Base-by-base conservation (phyloP, 345 rosid genomes). In the Draba incana region DNA sequence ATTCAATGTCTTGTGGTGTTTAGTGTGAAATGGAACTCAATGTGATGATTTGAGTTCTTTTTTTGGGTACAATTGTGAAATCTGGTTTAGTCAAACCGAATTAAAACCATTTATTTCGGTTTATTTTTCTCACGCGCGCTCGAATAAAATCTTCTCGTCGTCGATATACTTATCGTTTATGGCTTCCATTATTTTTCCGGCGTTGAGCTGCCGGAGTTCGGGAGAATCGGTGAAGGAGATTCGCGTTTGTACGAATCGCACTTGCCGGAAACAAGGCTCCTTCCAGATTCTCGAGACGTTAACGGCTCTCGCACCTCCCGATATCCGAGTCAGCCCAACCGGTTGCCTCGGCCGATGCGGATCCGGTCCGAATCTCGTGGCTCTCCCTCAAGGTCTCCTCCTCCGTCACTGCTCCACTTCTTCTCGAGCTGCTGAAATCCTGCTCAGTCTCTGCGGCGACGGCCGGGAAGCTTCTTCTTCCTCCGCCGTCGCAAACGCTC, bases 261-360 rank as follows among this genome's bases (percentile, higher is more conserved):
- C 83, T 4, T 82, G 98, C 78, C 85, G 97, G 4, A 78, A 72
- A 60, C 96, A 92, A 75, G 96, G 97, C 68, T 90, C 98, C 0
- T 62, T 82, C 43, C 84, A 86, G 62, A 88, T 82, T 25, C 82
- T 92, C 3, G 84, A 88, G 44, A 72, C 84, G 10, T 75, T 92
- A 16, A 74, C 82, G 12, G 81, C 77, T 68, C 82, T 90, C 38
- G 84, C 96, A 3, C 97, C 92, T 25, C 84, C 97, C 6, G 23
- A 61, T 1, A 77, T 92, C 76, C 43, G 76, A 43, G 90, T 92
- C 68, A 84, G 70, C 59, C 50, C 88, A 48, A 76, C 88, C 77
- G 93, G 81, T 20, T 92, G 97, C 80, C 77, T 90, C 51, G 97
- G 97, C 69, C 84, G 89, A 3, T 92, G 97, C 74, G 96, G 97